Percentiles rank a stretch among this genome's conserved stretches.
Evolutionary conservation across 202 grass and related monocot species (phyloP).

Genomic region (Brachypodium distachyon): DNA sequence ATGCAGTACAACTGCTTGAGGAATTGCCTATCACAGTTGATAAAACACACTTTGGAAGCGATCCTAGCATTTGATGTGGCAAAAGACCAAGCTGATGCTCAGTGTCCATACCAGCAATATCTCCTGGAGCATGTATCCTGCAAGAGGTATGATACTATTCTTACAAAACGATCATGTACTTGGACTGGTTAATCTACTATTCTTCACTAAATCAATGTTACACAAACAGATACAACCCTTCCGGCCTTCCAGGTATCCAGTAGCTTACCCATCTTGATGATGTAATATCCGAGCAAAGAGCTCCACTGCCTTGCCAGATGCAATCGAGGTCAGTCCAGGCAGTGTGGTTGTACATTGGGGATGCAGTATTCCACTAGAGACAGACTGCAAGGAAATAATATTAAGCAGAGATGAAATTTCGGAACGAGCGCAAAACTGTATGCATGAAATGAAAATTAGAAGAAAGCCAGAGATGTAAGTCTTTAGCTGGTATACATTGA

Average conservation of each 20-base stretch:
- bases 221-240: neutral
- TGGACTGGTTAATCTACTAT: neutral
- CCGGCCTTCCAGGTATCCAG: slow-evolving; percentile 1
- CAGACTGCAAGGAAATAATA: slow-evolving; percentile 37
- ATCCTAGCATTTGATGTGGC: slow-evolving; percentile 79
- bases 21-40: slow-evolving; percentile 30
- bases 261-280: slow-evolving; percentile 65
- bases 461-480: neutral
- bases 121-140: slow-evolving; percentile 87
- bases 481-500: slow-evolving; percentile 44
- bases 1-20: slow-evolving; percentile 51
- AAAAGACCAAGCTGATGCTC: slow-evolving; percentile 82
- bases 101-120: slow-evolving; percentile 57
- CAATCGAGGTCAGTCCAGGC: slow-evolving; percentile 78
- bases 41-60: slow-evolving; percentile 44
- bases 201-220: slow-evolving; percentile 3
- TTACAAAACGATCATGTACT: neutral
- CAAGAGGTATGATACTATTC: slow-evolving; percentile 17
- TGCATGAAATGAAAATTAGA: neutral
- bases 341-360: slow-evolving; percentile 54
- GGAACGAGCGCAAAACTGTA: neutral
- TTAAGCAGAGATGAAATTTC: neutral
- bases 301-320: slow-evolving; percentile 76
- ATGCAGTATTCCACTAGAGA: slow-evolving; percentile 40
- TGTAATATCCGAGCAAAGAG: slow-evolving; percentile 84